These are phyloP conservation scores for Strobilomyces dryophilus DNA, from an alignment of 768 basidiomycete species.

Conservation along the genomic window DNA sequence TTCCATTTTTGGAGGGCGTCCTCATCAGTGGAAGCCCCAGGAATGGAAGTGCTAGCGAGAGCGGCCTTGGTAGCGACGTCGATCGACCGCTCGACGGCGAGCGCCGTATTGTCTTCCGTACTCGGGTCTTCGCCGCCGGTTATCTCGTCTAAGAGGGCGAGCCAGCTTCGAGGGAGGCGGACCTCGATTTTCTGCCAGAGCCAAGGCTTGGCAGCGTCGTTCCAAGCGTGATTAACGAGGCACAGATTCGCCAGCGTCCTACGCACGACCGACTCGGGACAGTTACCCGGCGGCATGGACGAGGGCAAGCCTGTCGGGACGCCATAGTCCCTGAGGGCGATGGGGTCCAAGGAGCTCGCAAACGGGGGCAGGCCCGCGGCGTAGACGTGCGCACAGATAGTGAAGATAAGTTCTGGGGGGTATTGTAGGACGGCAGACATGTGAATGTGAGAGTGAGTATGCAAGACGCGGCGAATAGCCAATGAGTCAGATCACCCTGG, in stretches of 20 bases:
- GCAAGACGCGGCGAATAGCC: not conserved
- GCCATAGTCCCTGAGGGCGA: slow-evolving; percentile 40
- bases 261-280: slow-evolving; percentile 64
- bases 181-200: slow-evolving; percentile 83
- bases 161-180: slow-evolving; percentile 79
- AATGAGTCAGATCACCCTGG: not conserved
- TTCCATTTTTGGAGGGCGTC: slow-evolving; percentile 49
- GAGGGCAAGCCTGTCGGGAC: slow-evolving; percentile 65
- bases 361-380: slow-evolving; percentile 54
- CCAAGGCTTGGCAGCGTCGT: slow-evolving; percentile 83
- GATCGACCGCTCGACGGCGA: slow-evolving; percentile 64
- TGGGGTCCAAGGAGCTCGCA: slow-evolving; percentile 65
- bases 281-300: slow-evolving; percentile 65
- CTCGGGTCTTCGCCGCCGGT: slow-evolving; percentile 59
- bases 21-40: slow-evolving; percentile 36
- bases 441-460: no score
- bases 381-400: slow-evolving; percentile 72
- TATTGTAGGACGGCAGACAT: slow-evolving; percentile 40
- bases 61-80: slow-evolving; percentile 64
- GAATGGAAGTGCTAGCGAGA: slow-evolving; percentile 40
- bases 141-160: slow-evolving; percentile 75
- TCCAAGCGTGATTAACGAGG: slow-evolving; percentile 75
- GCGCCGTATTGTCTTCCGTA: slow-evolving; percentile 50
- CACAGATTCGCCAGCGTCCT: slow-evolving; percentile 67
- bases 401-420: slow-evolving; percentile 68